Percentiles rank a stretch among this genome's conserved stretches.
Evolutionary conservation across 1,139 yeast genomes (phyloP).

Genomic region (Candida tetrigidarum): DNA sequence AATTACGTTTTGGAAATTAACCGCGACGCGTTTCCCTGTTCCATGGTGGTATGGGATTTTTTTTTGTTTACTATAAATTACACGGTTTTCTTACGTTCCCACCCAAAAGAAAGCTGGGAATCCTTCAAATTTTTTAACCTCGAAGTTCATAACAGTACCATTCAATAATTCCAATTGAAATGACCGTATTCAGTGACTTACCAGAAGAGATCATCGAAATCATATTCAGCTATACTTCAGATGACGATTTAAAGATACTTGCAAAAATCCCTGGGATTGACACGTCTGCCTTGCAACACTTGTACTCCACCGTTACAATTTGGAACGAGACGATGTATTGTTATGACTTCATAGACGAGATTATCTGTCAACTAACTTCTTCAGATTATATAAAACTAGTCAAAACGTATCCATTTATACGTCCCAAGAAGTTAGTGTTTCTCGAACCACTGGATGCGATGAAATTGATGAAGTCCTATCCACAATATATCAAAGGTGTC

Average conservation of each 20-base stretch:
- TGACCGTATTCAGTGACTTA: not conserved
- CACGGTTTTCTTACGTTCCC: too few species aligned
- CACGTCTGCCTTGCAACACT: not conserved
- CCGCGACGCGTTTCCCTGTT: too few species aligned
- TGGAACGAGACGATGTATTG: not conserved
- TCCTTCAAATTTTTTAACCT: too few species aligned
- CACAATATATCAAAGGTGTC: not conserved
- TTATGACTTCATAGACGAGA: too few species aligned
- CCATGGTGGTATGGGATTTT: too few species aligned
- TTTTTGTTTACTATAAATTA: too few species aligned
- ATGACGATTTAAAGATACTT: not conserved
- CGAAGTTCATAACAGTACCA: too few species aligned
- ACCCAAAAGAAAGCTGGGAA: too few species aligned
- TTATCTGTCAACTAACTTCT: too few species aligned
- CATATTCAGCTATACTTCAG: not conserved
- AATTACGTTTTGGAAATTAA: too few species aligned
- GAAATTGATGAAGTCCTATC: not conserved
- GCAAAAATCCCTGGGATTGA: not conserved
- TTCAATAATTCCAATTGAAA: too few species aligned
- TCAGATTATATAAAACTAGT: not conserved
- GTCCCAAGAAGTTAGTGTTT: not conserved
- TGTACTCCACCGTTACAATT: not conserved
- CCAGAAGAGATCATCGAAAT: not conserved
- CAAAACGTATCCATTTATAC: not conserved
- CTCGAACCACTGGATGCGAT: not conserved